Evolutionary conservation across 345 rosid species (phyloP), one percentile per base, ranked within the genome.

Genomic region (Rubroshorea leprosula): DNA sequence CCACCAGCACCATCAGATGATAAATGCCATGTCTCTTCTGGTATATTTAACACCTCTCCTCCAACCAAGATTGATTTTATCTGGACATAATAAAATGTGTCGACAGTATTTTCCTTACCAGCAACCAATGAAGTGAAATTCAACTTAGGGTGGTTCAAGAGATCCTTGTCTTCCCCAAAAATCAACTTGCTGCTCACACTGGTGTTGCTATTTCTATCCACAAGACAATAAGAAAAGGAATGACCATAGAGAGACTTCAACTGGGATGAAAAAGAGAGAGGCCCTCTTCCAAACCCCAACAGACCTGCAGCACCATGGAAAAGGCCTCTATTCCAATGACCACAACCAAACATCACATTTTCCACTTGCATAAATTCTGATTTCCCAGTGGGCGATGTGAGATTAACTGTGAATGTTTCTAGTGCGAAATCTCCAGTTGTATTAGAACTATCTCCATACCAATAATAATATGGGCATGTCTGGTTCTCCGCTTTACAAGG

Each of bases 371-470:
- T 79, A 6, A 76, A 65, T 48, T 77, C 80, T 0, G 98, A 70
- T 14, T 70, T 74, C 23, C 83, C 85, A 0, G 63, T 58, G 3
- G 51, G 46, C 0, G 82, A 64, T 0, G 90, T 84, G 47, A 83
- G 85, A 43, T 92, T 92, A 6, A 89, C 89, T 0, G 90, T 79
- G 54, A 92, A 92, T 3, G 87, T 89, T 74, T 92, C 98, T 0
- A 70, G 53, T 0, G 96, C 87, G 23, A 89, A 78, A 72, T 86
- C 95, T 19, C 98, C 98, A 0, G 96, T 89, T 0, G 95, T 84
- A 66, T 89, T 85, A 4, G 98, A 92, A 52, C 89, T 78, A 58
- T 92, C 98, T 0, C 95, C 96, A 43, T 92, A 92, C 87, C 83
- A 81, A 39, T 92, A 92, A 71, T 60, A 83, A 20, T 89, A 89